These are phyloP conservation scores for Borealophlyctis nickersoniae DNA, from an alignment of 192 early-diverging fungal species.

Conservation along the genomic window DNA sequence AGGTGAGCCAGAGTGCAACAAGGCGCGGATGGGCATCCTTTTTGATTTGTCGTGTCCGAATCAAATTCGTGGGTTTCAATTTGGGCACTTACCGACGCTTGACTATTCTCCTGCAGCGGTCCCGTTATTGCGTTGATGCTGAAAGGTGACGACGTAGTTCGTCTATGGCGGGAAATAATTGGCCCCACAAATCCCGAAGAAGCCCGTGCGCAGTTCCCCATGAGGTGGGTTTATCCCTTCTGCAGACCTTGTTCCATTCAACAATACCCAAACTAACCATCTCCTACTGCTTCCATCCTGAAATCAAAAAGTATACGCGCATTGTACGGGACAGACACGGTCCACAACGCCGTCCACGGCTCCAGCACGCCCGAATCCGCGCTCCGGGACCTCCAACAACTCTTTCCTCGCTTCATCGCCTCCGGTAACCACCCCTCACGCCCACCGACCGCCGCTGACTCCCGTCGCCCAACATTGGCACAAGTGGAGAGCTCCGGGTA, in stretches of 20 bases:
- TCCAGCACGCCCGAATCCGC: slow-evolving; percentile 45
- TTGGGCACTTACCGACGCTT: no score
- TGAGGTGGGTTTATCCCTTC: slow-evolving; percentile 30
- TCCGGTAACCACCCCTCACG: slow-evolving; percentile 19
- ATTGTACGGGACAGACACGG: slow-evolving; percentile 45
- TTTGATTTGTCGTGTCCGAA: no score
- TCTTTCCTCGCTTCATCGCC: slow-evolving; percentile 40
- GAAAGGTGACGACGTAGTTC: slow-evolving; percentile 51
- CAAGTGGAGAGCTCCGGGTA: not conserved
- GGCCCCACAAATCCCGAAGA: slow-evolving; percentile 47
- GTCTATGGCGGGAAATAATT: slow-evolving; percentile 50
- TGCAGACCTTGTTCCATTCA: no score
- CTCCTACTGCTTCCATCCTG: not conserved
- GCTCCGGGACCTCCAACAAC: slow-evolving; percentile 41
- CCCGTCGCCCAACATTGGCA: slow-evolving; percentile 8
- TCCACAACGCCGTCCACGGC: slow-evolving; percentile 54
- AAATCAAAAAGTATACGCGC: slow-evolving; percentile 54
- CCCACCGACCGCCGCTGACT: slow-evolving; percentile 12
- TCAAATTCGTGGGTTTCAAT: no score
- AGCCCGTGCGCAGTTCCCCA: slow-evolving; percentile 35
- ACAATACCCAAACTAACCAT: not conserved
- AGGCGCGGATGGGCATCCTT: no score
- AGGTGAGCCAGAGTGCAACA: slow-evolving; percentile 28
- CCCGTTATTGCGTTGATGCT: slow-evolving; percentile 42
- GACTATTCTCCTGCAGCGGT: slow-evolving; percentile 31